A percentile compares a stretch with the other conserved stretches of the same genome.
Conservation (phyloP, 1,139 yeast species). For the Hyphopichia khmerensis region DNA sequence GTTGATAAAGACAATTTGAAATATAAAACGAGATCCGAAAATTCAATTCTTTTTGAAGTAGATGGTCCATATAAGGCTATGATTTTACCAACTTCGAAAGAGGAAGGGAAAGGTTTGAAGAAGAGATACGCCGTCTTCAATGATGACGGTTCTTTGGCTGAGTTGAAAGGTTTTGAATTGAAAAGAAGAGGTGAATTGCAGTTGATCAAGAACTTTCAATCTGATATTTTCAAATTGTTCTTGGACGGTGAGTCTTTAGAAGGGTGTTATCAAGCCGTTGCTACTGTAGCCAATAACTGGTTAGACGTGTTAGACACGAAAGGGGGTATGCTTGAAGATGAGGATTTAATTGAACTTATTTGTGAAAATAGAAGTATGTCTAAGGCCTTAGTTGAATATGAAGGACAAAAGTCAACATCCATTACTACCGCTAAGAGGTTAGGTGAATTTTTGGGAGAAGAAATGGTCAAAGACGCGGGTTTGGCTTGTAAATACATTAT, state of each 20-base stretch:
- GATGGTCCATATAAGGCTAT: slow-evolving; percentile 99
- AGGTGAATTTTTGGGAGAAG: slow-evolving; percentile 95
- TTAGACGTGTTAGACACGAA: slow-evolving; percentile 86
- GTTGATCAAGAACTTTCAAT: slow-evolving; percentile 89
- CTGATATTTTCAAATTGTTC: slow-evolving; percentile 89
- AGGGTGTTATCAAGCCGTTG: slow-evolving; percentile 84
- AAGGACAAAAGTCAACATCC: slow-evolving; percentile 87
- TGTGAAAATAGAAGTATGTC: slow-evolving; percentile 97
- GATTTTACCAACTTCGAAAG: slow-evolving; percentile 96
- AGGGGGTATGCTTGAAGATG: slow-evolving; percentile 88
- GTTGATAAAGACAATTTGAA: slow-evolving; percentile 65
- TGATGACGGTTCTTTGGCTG: slow-evolving; percentile 91
- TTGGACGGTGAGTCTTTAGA: slow-evolving; percentile 80
- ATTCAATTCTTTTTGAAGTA: slow-evolving; percentile 94
- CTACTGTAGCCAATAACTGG: slow-evolving; percentile 94
- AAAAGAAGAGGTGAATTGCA: slow-evolving; percentile 97
- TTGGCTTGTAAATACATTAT: slow-evolving; percentile 93
- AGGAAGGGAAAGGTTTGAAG: slow-evolving; percentile 95
- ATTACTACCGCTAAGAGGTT: slow-evolving; percentile 91
- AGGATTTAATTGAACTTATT: slow-evolving; percentile 89
- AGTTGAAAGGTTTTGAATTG: slow-evolving; percentile 93
- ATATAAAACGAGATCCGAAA: slow-evolving; percentile 81
- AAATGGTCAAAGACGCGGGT: slow-evolving; percentile 96
- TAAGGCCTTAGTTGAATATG: slow-evolving; percentile 86
- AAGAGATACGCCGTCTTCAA: slow-evolving; percentile 97